phyloP scores from a whole-genome alignment of 140 eudicot species.

The Cichorium intybus region DNA sequence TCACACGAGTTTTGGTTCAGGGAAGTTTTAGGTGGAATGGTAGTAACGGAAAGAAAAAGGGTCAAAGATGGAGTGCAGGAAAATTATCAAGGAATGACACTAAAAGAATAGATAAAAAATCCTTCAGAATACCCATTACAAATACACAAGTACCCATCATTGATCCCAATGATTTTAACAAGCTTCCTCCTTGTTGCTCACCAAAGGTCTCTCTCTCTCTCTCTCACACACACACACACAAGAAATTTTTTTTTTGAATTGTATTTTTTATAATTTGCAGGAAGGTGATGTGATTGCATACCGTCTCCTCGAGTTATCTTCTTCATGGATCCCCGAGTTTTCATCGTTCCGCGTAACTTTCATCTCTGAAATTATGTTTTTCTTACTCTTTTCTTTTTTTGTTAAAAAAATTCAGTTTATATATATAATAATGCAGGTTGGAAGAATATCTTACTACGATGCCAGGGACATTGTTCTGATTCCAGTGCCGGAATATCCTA shows the following conservation, averaged over 20 bases:
- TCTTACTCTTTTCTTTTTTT: neutral
- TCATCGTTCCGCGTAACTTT: conserved; percentile 69
- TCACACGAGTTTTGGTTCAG: conserved; percentile 40
- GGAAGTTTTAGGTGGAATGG: conserved; percentile 57
- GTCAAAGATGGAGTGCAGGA: conserved; percentile 55
- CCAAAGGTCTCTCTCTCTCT: conserved; percentile 57
- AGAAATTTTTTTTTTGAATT: neutral
- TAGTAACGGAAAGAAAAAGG: conserved; percentile 69
- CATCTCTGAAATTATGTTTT: neutral
- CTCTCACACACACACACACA: conserved; percentile 5
- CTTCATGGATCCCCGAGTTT: conserved; percentile 84
- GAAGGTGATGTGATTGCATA: conserved; percentile 87
- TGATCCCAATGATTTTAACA: conserved; percentile 59
- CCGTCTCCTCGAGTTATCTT: conserved; percentile 78
- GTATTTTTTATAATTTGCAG: conserved; percentile 35
- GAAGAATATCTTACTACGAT: conserved; percentile 57
- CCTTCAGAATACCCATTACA: conserved; percentile 20
- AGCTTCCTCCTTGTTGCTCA: conserved; percentile 68
- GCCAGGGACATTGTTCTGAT: conserved; percentile 49
- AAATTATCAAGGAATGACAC: conserved; percentile 39
- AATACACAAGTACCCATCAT: conserved; percentile 37
- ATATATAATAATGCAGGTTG: conserved; percentile 52
- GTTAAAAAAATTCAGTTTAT: neutral
- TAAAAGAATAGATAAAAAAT: conserved; percentile 29
- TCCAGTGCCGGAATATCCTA: conserved; percentile 73